Evolutionary conservation across 1,284 basidiomycete genomes (phyloP).

Genomic region (Cutaneotrichosporon sp.): DNA sequence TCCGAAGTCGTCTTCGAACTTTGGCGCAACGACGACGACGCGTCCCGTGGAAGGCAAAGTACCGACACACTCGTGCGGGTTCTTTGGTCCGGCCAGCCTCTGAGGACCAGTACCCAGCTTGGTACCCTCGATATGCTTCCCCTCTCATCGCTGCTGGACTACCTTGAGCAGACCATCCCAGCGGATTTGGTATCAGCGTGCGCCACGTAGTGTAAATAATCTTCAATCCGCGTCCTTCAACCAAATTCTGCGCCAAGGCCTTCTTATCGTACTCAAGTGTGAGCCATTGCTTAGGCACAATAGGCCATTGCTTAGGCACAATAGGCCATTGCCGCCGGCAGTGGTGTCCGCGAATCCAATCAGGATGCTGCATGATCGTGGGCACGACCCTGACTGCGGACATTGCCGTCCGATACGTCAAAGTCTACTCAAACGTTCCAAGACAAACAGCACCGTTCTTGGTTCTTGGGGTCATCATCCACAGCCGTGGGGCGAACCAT

Average conservation of each 20-base stretch:
- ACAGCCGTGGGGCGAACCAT: no score
- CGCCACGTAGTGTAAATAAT: no score
- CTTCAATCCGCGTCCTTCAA: no score
- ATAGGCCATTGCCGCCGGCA: not conserved
- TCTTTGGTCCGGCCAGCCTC: slow-evolving; percentile 29
- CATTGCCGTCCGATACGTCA: not conserved
- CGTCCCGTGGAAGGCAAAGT: no score
- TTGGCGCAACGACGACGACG: slow-evolving; percentile 18
- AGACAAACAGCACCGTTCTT: no score
- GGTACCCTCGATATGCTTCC: slow-evolving; percentile 32
- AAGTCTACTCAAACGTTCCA: no score
- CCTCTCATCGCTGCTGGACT: slow-evolving; percentile 23
- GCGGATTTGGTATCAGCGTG: slow-evolving; percentile 20
- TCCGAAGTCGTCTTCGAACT: slow-evolving; percentile 43
- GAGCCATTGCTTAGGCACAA: not conserved
- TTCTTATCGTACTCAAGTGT: no score
- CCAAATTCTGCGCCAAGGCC: no score
- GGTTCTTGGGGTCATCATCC: no score
- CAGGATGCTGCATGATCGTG: no score
- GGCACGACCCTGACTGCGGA: not conserved
- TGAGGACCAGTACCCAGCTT: slow-evolving; percentile 31
- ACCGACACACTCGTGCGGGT: slow-evolving; percentile 21
- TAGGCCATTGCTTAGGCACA: not conserved
- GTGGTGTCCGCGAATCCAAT: not conserved
- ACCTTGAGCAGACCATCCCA: slow-evolving; percentile 25